Conservation (phyloP, 1,284 basidiomycete genomes). For the Cystobasidium sp. region DNA sequence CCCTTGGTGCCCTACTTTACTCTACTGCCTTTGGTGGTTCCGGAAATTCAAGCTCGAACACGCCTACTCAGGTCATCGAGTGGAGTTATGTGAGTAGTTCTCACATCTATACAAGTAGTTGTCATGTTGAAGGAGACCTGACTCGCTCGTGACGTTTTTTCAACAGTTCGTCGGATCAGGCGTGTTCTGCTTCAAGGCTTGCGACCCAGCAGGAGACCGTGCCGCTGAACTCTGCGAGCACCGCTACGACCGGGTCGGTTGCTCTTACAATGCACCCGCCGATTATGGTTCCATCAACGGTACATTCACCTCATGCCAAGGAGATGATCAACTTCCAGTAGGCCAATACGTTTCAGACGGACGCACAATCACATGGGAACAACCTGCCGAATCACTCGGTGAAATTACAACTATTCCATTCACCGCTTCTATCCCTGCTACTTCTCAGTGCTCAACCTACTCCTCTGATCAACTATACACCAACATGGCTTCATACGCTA, state of each 20-base stretch:
- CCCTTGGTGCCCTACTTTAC: slow-evolving; percentile 52
- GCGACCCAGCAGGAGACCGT: slow-evolving; percentile 39
- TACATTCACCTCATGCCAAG: slow-evolving; percentile 38
- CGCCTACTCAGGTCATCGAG: slow-evolving; percentile 62
- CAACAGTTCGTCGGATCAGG: slow-evolving; percentile 66
- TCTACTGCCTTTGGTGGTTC: slow-evolving; percentile 50
- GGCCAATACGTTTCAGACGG: slow-evolving; percentile 35
- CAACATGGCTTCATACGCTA: slow-evolving; percentile 10
- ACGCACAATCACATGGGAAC: slow-evolving; percentile 31
- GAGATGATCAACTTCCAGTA: slow-evolving; percentile 40
- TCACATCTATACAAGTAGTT: too few species aligned
- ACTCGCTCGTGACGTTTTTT: not conserved
- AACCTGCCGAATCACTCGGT: slow-evolving; percentile 63
- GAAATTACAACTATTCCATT: slow-evolving; percentile 67
- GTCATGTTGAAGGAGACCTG: not conserved
- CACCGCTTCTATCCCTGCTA: slow-evolving; percentile 65
- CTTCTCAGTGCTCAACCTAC: slow-evolving; percentile 63
- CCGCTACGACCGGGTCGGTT: slow-evolving; percentile 39
- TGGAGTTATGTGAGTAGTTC: slow-evolving; percentile 59
- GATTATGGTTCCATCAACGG: slow-evolving; percentile 38
- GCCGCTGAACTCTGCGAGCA: slow-evolving; percentile 43
- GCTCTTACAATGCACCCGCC: slow-evolving; percentile 40
- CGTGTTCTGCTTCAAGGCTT: slow-evolving; percentile 62
- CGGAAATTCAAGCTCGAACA: slow-evolving; percentile 56
- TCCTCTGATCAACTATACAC: slow-evolving; percentile 23